Percentiles rank a stretch among this genome's conserved stretches.
Conservation (phyloP, 352 stramenopile species). For the Chrysophaeum taylorii region DNA sequence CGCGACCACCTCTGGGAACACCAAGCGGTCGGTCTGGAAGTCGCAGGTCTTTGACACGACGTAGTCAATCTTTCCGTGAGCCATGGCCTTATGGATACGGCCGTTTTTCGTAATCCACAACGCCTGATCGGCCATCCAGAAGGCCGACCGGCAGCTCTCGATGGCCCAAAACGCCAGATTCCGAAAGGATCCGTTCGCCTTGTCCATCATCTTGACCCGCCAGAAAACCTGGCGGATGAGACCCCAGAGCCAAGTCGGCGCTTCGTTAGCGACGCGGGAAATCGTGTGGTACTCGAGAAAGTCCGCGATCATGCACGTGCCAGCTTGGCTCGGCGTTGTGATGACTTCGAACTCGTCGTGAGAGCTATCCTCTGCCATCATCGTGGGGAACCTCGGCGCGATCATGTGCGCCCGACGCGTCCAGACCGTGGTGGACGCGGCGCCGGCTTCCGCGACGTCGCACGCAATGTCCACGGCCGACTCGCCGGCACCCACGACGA, state of each 20-base stretch:
- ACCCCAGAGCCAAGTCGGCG: not conserved
- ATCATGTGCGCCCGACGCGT: not conserved
- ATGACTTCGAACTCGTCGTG: not conserved
- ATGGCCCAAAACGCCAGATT: too few relatives aligned
- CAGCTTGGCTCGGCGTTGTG: not conserved
- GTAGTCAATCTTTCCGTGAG: too few relatives aligned
- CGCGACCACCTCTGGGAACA: too few relatives aligned
- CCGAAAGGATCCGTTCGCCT: not conserved
- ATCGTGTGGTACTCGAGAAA: not conserved
- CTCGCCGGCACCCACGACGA: not conserved
- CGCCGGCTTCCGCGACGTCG: constrained; percentile 3
- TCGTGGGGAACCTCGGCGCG: not conserved
- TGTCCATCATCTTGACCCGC: not conserved
- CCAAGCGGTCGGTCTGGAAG: too few relatives aligned
- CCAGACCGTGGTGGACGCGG: not conserved
- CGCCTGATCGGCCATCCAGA: too few relatives aligned
- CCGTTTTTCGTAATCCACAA: too few relatives aligned
- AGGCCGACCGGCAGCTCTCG: too few relatives aligned
- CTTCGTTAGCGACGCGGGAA: not conserved
- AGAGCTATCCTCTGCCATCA: not conserved
- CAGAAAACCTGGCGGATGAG: not conserved
- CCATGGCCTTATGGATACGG: too few relatives aligned
- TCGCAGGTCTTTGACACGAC: too few relatives aligned
- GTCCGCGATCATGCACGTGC: not conserved
- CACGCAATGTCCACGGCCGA: not conserved